Conservation (phyloP, 805 yeast species). For the Spencermartinsiella europaea region DNA sequence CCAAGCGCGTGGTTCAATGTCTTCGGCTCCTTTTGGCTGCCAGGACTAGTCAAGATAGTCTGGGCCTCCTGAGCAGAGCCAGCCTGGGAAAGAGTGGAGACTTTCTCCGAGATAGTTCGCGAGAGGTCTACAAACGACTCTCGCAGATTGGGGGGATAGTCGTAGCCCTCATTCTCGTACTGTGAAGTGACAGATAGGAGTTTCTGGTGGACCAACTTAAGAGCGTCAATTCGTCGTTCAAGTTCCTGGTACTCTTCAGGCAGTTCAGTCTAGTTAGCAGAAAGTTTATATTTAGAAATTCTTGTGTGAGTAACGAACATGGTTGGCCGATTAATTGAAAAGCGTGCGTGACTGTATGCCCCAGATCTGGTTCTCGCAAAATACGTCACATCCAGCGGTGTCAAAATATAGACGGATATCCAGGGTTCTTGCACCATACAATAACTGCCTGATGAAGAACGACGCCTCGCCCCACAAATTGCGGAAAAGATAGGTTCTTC, state of each 20-base stretch:
- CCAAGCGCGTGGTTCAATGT: slow-evolving; percentile 78
- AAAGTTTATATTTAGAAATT: too few species aligned
- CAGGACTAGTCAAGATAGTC: slow-evolving; percentile 54
- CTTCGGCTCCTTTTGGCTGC: slow-evolving; percentile 56
- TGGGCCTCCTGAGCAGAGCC: slow-evolving; percentile 79
- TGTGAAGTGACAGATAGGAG: slow-evolving; percentile 49
- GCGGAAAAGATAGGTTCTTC: too few species aligned
- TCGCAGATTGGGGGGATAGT: slow-evolving; percentile 69
- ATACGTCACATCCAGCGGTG: too few species aligned
- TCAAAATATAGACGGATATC: too few species aligned
- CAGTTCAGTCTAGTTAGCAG: slow-evolving; percentile 49
- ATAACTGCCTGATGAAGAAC: too few species aligned
- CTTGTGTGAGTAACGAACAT: too few species aligned
- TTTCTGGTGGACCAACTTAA: slow-evolving; percentile 60
- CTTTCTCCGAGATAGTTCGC: slow-evolving; percentile 57
- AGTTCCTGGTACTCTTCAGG: slow-evolving; percentile 76
- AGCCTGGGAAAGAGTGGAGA: slow-evolving; percentile 64
- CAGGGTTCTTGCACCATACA: too few species aligned
- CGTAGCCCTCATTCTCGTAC: slow-evolving; percentile 75
- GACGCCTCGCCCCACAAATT: too few species aligned
- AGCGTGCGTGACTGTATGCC: too few species aligned
- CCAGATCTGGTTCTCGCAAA: too few species aligned
- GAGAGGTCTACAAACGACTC: slow-evolving; percentile 75
- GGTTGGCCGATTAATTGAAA: neutral
- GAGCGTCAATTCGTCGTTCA: slow-evolving; percentile 67